phyloP scores from a whole-genome alignment of 2,329 filamentous ascomycete genomes.

The Chrysoporthe cubensis region DNA sequence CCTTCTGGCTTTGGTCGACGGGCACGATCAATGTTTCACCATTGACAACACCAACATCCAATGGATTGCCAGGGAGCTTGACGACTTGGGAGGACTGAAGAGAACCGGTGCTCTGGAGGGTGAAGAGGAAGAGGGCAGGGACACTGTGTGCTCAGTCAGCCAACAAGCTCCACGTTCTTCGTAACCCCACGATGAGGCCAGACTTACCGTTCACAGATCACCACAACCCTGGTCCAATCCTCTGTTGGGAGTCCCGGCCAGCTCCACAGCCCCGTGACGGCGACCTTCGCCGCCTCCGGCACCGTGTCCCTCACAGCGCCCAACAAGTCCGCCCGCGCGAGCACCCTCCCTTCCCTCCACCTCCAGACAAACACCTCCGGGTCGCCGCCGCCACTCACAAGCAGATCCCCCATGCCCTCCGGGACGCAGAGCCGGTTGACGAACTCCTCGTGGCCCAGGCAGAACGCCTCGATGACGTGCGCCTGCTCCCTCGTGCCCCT shows the following conservation, averaged over 20 bases:
- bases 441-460: conserved; percentile 86
- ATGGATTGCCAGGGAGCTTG: conserved; percentile 65
- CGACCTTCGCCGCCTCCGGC: conserved; percentile 45
- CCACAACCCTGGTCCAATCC: conserved; percentile 39
- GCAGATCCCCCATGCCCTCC: conserved; percentile 53
- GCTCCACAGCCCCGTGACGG: conserved; percentile 50
- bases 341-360: conserved; percentile 65
- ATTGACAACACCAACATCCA: conserved; percentile 52
- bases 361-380: conserved; percentile 79
- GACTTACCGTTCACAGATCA: conserved; percentile 51
- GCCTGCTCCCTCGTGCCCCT: conserved; percentile 74
- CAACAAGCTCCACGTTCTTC: neutral
- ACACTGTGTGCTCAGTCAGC: conserved; percentile 43
- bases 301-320: conserved; percentile 44
- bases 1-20: conserved; percentile 39
- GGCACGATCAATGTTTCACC: conserved; percentile 42
- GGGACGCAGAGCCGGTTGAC: conserved; percentile 76
- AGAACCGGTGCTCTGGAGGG: conserved; percentile 50
- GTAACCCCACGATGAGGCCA: conserved; percentile 23
- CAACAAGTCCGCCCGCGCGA: conserved; percentile 59
- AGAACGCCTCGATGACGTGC: conserved; percentile 87
- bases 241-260: conserved; percentile 31
- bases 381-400: conserved; percentile 89
- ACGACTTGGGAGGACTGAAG: conserved; percentile 57
- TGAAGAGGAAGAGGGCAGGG: conserved; percentile 69